phyloP scores from a whole-genome alignment of 176 grass and related monocot species.

The Typha latifolia region DNA sequence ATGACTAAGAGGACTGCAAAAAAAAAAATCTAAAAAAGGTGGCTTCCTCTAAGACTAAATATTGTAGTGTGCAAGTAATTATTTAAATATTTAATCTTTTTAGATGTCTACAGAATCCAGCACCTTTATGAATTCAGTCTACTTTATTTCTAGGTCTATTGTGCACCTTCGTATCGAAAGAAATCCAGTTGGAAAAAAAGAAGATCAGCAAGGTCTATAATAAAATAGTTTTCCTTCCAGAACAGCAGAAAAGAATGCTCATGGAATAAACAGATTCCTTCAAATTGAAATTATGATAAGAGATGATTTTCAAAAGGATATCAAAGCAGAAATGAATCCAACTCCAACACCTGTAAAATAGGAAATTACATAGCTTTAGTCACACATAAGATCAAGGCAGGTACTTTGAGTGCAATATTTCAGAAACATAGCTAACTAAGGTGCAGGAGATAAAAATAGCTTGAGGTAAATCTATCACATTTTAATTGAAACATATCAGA shows the following conservation, averaged over 20 bases:
- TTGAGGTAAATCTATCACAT: neutral
- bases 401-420: neutral
- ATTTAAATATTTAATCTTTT: no score
- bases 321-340: constrained; percentile 98
- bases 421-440: neutral
- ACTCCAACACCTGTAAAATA: constrained; percentile 72
- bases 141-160: no score
- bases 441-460: neutral
- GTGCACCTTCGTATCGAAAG: no score
- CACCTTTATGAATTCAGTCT: no score
- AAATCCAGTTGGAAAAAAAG: no score
- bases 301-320: constrained; percentile 54
- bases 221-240: neutral
- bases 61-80: no score
- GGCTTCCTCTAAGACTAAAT: no score
- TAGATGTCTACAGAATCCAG: no score
- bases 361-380: constrained; percentile 5
- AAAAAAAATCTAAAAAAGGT: no score
- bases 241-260: neutral
- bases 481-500: neutral
- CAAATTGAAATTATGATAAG: neutral
- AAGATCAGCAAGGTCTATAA: neutral
- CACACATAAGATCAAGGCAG: neutral
- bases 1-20: no score
- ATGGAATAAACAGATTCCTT: neutral